phyloP scores from a whole-genome alignment of 495 filamentous ascomycete genomes.

The Hypoxylon perforatum region DNA sequence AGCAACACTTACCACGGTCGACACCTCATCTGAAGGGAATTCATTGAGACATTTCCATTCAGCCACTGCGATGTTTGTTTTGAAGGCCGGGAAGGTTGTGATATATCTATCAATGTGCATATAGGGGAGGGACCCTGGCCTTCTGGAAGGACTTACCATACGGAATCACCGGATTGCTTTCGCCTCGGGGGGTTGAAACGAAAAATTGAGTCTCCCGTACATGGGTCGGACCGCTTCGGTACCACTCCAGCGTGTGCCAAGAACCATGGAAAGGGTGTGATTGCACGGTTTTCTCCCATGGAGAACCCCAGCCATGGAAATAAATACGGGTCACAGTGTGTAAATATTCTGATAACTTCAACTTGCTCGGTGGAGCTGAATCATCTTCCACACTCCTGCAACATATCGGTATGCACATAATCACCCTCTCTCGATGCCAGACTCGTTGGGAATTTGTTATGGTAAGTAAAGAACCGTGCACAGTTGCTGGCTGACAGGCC shows the following conservation, averaged over 20 bases:
- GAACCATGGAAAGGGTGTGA: neutral
- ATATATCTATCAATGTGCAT: neutral
- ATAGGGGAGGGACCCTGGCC: neutral
- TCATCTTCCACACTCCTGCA: neutral
- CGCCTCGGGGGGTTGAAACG: neutral
- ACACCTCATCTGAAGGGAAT: too few relatives aligned
- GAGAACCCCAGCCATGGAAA: neutral
- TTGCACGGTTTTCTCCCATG: neutral
- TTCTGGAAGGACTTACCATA: neutral
- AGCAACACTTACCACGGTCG: too few relatives aligned
- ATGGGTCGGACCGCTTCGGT: conserved; percentile 3
- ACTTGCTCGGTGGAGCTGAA: neutral
- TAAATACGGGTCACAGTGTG: neutral
- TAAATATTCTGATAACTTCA: neutral
- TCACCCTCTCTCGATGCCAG: neutral
- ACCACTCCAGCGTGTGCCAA: neutral
- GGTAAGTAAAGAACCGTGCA: neutral
- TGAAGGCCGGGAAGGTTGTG: neutral
- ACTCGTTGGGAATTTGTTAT: neutral
- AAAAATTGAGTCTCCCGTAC: neutral
- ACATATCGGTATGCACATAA: neutral
- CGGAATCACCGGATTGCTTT: neutral
- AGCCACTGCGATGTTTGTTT: too few relatives aligned
- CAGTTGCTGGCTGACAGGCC: neutral
- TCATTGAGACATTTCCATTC: neutral